Evolutionary conservation across 805 yeast species (phyloP), one percentile per base, ranked within the genome.

Genomic region (Candida germanica): DNA sequence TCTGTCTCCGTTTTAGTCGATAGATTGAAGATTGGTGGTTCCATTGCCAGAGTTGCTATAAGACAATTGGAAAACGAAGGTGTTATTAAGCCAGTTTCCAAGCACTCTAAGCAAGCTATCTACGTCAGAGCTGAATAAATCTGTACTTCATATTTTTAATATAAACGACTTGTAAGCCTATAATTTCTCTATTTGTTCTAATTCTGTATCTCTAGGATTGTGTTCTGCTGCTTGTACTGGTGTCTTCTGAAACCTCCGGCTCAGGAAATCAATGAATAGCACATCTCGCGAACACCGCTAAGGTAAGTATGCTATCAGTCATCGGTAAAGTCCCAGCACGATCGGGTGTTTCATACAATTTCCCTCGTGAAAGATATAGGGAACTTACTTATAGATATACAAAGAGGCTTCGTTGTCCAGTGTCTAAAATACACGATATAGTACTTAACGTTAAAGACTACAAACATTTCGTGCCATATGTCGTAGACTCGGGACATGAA

Each of bases 11-110:
- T 91, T 53, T 80, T 93, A 61, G 98, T 93, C 65, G 99, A 93
- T 76, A 89, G 98, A 80, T 82, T 93, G 73, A 93, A 93, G 93
- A 77, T 93, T 60, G 95, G 95, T 79, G 99, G 98, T 73, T 89
- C 99, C 50, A 60, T 93, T 66, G 99, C 99, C 64, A 91, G 99
- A 79, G 84, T 87, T 69, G 98, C 98, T 64, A 83, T 93, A 68
- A 79, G 77, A 71, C 96, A 93, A 65, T 85, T 93, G 70, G 98
- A 88, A 78, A 77, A 74, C 53, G 89, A 89, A 59, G 98, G 98
- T 68, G 73, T 86, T 67, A 93, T 93, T 73, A 85, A 82, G 77
- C 88, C 95, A 59, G 84, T 93, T 66, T 82, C 87, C 62, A 82
- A 79, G 69, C 97, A 89, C 86, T 80, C 96, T 64, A 87, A 86